Evolutionary conservation across 768 basidiomycete genomes (phyloP), one percentile per base, ranked within the genome.

Genomic region (Lentinula lateritia): DNA sequence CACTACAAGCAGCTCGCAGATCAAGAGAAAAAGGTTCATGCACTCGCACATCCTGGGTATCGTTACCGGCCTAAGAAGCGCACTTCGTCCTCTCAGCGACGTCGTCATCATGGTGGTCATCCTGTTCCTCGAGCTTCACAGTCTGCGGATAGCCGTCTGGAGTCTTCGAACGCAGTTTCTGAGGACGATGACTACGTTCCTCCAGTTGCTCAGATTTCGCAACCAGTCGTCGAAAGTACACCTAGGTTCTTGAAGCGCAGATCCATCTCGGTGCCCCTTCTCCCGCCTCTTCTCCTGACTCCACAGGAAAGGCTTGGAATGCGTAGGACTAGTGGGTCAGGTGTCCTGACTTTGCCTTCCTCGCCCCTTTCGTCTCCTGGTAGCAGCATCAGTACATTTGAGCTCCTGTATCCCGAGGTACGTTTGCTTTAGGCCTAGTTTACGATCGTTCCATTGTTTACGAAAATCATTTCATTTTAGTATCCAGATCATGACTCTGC

Each of bases 11-110:
- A 53, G 1, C 68, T 75, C 45, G 82, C 84, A 0, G 72, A 73
- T 50, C 59, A 63, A 60, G 80, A 82, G 74, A 77, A 78, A 64
- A 66, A 67, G 42, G 71, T 74, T 46, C 84, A 86, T 55, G 70
- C 73, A 7, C 67, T 68, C 6, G 70, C 71, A 62, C 75, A 85
- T 61, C 84, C 84, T 6, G 67, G 76, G 63, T 86, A 86, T 67
- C 74, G 74, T 55, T 86, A 69, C 43, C 34, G 61, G 32, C 71
- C 72, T 18, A 41, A 20, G n/a, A 59, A 16, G 12, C 45, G 58
- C 13, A 38, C 43, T 7, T n/a, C 32, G 6, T 36, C 58, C 1
- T 34, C 43, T 36, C 20, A 34, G 6, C 55, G 55, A 23, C 55
- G 20, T 13, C 10, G 28, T 42, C 8, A 20, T 13, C 18, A 13